Base-by-base conservation (phyloP, 2,329 filamentous ascomycete genomes). In the Ophiostoma pallidulum region DNA sequence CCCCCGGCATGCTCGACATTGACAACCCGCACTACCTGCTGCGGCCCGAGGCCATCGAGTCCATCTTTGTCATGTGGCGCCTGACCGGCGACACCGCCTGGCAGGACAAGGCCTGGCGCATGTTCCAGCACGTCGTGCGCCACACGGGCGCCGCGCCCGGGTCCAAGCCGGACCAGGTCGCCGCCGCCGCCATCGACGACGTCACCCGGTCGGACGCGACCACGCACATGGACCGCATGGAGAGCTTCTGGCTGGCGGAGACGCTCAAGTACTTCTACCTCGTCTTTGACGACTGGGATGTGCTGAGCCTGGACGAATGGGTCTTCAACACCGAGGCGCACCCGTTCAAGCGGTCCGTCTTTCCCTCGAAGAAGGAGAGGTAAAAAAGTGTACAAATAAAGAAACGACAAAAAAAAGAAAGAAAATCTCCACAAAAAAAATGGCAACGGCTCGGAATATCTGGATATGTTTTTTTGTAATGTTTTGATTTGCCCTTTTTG, bases 41-140 rank as follows among this genome's bases (percentile, higher is more conserved):
- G 38, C 74, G 82, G 49, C 85, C 85, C 18, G 86, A 91, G 64
- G 85, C 85, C 2, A 87, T 91, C 46, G 86, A 91, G 66, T 84
- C 80, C 13, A 77, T 92, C 4, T 91, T 87, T 62, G 76, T 87
- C 59, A 77, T 91, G 70, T 87, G 83, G 61, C 77, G 84, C 49
- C 70, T 86, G 50, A 88, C 84, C 0, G 84, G 83, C 22, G 77
- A 86, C 53, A 55, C 69, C 1, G 66, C 70, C 41, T 84, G 80
- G 73, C 77, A 77, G 58, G 74, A 83, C 49, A 79, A 79, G 59
- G 84, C 82, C 2, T 88, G 84, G 84, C 68, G 69, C 47, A 88
- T 89, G 84, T 88, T 87, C 59, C 60, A 74, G 47, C 73, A 76
- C 8, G 71, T 89, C 29, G 69, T 78, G 49, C 70, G 70, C 56